Percentiles rank a stretch among this genome's conserved stretches.
Evolutionary conservation across 2,329 filamentous ascomycete species (phyloP).

Genomic region (Aotearoamyces nothofagi): DNA sequence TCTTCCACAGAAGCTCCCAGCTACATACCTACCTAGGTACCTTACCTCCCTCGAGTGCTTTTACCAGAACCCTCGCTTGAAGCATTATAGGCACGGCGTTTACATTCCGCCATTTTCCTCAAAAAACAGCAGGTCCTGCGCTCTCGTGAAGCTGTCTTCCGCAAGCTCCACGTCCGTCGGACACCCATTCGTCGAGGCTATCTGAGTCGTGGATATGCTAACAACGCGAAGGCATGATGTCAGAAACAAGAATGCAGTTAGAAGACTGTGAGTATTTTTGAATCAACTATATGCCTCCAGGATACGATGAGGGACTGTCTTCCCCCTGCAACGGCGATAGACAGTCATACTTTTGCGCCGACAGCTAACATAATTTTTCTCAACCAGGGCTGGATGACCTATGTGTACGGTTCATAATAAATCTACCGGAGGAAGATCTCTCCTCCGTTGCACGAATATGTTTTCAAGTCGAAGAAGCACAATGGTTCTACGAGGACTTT

Average conservation of each 20-base stretch:
- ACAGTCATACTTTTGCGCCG: too few species aligned
- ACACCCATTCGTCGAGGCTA: slow-evolving; percentile 1
- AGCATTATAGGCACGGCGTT: too few species aligned
- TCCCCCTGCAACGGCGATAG: too few species aligned
- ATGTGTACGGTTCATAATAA: slow-evolving; percentile 95
- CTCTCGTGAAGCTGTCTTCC: too few species aligned
- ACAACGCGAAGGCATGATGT: slow-evolving; percentile 47
- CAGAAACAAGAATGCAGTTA: slow-evolving; percentile 66
- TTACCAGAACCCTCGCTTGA: too few species aligned
- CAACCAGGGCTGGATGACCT: slow-evolving; percentile 82
- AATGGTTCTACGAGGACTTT: slow-evolving; percentile 99
- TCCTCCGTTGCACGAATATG: slow-evolving; percentile 85
- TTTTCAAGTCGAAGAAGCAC: slow-evolving; percentile 97
- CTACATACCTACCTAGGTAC: not conserved
- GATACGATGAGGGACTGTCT: too few species aligned
- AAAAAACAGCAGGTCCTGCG: too few species aligned
- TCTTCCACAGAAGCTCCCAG: not conserved
- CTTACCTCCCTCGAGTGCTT: too few species aligned
- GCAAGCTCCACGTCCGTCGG: too few species aligned
- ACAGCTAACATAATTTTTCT: slow-evolving; percentile 9
- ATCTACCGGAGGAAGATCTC: slow-evolving; percentile 83
- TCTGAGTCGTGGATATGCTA: slow-evolving; percentile 40
- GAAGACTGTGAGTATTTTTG: slow-evolving; percentile 80
- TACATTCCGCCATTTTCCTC: too few species aligned
- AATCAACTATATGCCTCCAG: too few species aligned